Evolutionary conservation across 2,329 filamentous ascomycete species (phyloP).

Genomic region (Botrytis sinoallii): DNA sequence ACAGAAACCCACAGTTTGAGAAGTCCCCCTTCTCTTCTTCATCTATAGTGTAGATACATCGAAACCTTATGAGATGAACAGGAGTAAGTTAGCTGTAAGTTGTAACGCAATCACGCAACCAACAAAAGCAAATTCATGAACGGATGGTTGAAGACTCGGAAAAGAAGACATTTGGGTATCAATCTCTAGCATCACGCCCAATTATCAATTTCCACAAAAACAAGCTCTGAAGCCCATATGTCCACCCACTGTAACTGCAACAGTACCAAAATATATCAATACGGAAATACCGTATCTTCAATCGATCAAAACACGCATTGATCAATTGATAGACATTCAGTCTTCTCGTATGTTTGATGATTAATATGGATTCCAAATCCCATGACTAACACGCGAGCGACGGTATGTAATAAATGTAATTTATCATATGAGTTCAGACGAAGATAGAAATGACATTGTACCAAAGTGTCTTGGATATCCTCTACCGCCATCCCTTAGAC

Average conservation of each 20-base stretch:
- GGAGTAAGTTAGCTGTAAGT: not conserved
- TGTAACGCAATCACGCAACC: not conserved
- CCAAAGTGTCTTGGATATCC: not conserved
- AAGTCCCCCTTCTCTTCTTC: not conserved
- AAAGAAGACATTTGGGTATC: not conserved
- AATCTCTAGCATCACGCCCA: not conserved
- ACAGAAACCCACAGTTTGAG: not conserved
- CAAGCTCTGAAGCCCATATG: not conserved
- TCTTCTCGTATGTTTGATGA: not conserved
- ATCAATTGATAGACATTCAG: not conserved
- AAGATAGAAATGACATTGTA: not conserved
- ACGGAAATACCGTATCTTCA: not conserved
- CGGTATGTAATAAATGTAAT: not conserved
- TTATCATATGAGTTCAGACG: not conserved
- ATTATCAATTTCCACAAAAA: not conserved
- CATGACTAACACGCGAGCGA: not conserved
- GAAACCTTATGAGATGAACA: not conserved
- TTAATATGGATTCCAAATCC: not conserved
- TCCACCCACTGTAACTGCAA: not conserved
- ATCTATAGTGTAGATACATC: not conserved
- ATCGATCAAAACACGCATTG: not conserved
- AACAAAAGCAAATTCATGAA: not conserved
- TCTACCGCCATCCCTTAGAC: not conserved
- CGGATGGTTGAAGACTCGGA: not conserved
- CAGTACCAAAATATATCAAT: not conserved